Conservation (phyloP, 495 filamentous ascomycete species). For the Penicillium dipodomyicola region DNA sequence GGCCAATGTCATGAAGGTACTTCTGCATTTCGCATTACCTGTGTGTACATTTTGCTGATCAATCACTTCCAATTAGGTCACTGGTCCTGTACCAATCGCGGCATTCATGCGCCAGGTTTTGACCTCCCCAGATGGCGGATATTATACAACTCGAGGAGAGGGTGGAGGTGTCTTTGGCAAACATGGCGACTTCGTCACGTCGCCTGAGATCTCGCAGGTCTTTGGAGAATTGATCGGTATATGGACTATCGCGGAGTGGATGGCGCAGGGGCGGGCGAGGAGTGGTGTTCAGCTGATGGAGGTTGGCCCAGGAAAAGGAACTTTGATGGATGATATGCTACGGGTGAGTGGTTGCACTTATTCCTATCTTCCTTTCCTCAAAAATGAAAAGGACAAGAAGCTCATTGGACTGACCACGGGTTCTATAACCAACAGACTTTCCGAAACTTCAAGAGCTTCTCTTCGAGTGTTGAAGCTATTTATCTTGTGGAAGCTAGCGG, state of each 20-base stretch:
- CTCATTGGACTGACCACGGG: neutral
- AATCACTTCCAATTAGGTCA: slow-evolving; percentile 45
- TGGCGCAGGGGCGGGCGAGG: slow-evolving; percentile 72
- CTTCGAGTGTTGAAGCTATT: slow-evolving; percentile 72
- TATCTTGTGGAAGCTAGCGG: slow-evolving; percentile 90
- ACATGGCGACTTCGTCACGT: slow-evolving; percentile 93
- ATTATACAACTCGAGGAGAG: slow-evolving; percentile 73
- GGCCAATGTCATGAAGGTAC: slow-evolving; percentile 77
- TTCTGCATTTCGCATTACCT: slow-evolving; percentile 3
- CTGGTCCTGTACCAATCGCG: slow-evolving; percentile 87
- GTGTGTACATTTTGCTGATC: slow-evolving; percentile 1
- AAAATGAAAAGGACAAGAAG: neutral
- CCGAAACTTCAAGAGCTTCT: slow-evolving; percentile 73
- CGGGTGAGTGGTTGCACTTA: slow-evolving; percentile 54
- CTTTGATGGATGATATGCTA: slow-evolving; percentile 95
- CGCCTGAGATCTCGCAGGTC: slow-evolving; percentile 94
- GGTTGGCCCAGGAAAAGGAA: slow-evolving; percentile 90
- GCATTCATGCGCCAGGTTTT: slow-evolving; percentile 98
- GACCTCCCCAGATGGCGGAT: slow-evolving; percentile 84
- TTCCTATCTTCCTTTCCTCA: neutral
- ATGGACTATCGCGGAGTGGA: slow-evolving; percentile 95
- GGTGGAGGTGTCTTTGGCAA: slow-evolving; percentile 76
- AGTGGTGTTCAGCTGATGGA: slow-evolving; percentile 83
- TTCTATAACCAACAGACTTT: slow-evolving; percentile 59
- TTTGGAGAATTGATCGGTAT: slow-evolving; percentile 93